phyloP scores from a whole-genome alignment of 176 grass and related monocot species.

The Triticum monococcum region DNA sequence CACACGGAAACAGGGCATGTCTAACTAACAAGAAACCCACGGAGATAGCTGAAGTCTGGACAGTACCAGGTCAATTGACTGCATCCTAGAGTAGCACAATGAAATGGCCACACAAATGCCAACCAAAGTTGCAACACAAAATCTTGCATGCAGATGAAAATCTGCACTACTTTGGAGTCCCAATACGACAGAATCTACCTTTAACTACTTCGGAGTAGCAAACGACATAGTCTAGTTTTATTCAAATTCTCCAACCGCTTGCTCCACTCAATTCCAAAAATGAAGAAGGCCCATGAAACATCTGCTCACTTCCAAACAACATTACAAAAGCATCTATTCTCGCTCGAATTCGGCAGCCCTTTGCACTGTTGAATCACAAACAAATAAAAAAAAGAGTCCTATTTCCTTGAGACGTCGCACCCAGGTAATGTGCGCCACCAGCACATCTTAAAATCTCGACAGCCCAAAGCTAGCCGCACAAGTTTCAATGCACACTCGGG shows the following conservation, averaged over 20 bases:
- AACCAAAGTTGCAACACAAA: not conserved
- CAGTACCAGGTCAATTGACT: not conserved
- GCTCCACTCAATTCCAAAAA: no score
- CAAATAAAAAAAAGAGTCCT: not conserved
- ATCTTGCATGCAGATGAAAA: not conserved
- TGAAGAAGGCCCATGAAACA: no score
- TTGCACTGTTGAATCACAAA: not conserved
- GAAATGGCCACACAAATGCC: not conserved
- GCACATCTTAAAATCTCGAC: not conserved
- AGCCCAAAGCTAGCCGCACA: slow-evolving; percentile 1
- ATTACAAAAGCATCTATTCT: not conserved
- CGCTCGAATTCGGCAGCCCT: not conserved
- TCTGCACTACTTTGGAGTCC: not conserved
- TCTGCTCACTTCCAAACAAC: not conserved
- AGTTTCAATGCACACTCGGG: not conserved
- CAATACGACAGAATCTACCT: no score
- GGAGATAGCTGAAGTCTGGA: not conserved
- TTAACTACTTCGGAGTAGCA: no score
- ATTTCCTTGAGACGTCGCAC: not conserved
- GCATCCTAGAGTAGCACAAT: not conserved
- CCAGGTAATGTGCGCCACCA: not conserved
- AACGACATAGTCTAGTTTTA: no score
- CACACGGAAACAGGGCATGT: not conserved
- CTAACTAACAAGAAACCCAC: not conserved
- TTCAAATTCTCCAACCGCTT: no score